These are phyloP conservation scores for Penicillium sp. DNA, from an alignment of 2,329 filamentous ascomycete genomes.

Conservation along the genomic window DNA sequence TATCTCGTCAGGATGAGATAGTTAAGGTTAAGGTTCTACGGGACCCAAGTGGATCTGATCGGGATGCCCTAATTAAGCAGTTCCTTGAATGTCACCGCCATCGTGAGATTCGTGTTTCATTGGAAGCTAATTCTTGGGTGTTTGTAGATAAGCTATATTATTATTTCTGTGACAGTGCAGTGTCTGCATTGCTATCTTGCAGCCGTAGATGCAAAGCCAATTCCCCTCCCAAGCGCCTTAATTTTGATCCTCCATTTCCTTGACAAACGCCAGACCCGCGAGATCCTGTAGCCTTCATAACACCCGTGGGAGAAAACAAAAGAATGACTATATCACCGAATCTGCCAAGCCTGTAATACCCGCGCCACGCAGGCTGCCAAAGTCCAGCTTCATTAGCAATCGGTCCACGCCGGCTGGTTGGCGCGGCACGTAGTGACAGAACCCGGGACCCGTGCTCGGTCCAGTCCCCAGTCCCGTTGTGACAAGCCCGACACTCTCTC, in stretches of 20 bases:
- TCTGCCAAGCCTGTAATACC: conserved; percentile 11
- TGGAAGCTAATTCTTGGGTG: background rate
- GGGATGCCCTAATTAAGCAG: conserved; percentile 19
- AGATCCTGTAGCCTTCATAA: background rate
- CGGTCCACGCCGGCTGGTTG: conserved; percentile 76
- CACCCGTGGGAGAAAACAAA: background rate
- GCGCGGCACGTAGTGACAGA: conserved; percentile 58
- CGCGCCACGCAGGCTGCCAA: conserved; percentile 32
- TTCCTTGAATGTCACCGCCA: conserved; percentile 6
- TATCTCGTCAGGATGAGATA: background rate
- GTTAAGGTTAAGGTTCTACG: too few relatives aligned
- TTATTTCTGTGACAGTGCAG: background rate
- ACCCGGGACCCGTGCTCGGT: conserved; percentile 14
- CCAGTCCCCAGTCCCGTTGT: conserved; percentile 29
- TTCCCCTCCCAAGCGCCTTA: background rate
- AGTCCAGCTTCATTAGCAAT: conserved; percentile 85
- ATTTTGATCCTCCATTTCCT: background rate
- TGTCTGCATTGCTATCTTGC: conserved; percentile 5
- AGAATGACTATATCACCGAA: conserved; percentile 1
- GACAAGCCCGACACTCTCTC: conserved; percentile 31
- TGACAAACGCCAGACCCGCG: conserved; percentile 2
- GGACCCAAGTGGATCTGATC: background rate
- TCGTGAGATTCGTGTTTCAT: background rate
- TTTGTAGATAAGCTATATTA: background rate
- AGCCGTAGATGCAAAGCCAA: conserved; percentile 5